A percentile compares a stretch with the other conserved stretches of the same genome.
Conservation (phyloP, 2,329 filamentous ascomycete species). For the Aphanocladium album region DNA sequence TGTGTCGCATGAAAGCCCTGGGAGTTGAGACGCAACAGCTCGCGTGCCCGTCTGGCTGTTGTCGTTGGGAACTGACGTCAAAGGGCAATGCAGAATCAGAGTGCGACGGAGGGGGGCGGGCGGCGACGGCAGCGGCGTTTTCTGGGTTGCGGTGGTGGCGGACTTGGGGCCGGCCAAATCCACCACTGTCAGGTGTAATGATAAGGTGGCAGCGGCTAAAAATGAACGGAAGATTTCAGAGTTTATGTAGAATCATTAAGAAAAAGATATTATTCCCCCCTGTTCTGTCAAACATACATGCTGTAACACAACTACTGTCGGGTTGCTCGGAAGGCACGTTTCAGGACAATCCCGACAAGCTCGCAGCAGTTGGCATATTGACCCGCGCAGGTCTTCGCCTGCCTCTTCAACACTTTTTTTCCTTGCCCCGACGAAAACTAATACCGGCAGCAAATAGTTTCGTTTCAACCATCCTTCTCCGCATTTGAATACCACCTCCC, state of each 20-base stretch:
- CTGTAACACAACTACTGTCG: background rate
- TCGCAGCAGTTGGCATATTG: background rate
- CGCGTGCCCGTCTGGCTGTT: background rate
- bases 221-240: background rate
- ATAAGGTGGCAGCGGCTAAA: background rate
- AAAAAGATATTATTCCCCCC: background rate
- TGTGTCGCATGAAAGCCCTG: background rate
- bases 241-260: no score
- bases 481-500: background rate
- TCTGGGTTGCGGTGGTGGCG: background rate
- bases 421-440: background rate
- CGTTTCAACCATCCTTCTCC: background rate
- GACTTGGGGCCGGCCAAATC: background rate
- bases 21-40: background rate
- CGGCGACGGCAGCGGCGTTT: slow-evolving; percentile 3
- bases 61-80: slow-evolving; percentile 6
- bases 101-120: background rate
- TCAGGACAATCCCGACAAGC: background rate
- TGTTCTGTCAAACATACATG: background rate
- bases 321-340: background rate
- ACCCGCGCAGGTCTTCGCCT: background rate
- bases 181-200: background rate
- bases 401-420: background rate
- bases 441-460: background rate
- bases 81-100: background rate